Percentiles rank a stretch among this genome's conserved stretches.
These are phyloP conservation scores for Solanum arcanum DNA, from an alignment of 257 asterid species.

Conservation along the genomic window DNA sequence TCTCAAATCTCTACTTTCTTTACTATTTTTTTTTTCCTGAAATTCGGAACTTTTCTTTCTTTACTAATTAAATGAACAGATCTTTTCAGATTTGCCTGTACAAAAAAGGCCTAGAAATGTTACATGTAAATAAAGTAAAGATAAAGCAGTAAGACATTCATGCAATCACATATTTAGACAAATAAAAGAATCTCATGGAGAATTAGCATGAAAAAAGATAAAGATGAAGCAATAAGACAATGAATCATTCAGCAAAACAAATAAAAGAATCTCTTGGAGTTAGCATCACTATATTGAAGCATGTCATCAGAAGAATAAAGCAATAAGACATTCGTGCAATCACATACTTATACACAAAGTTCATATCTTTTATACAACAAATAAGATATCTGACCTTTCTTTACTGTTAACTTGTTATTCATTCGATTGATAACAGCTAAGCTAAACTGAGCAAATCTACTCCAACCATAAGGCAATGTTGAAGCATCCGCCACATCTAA, in stretches of 20 bases:
- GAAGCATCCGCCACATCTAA: slow-evolving; percentile 74
- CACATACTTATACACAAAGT: neutral
- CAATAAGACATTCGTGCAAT: neutral
- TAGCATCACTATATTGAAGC: neutral
- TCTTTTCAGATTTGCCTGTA: neutral
- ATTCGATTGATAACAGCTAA: slow-evolving; percentile 57
- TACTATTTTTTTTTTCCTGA: neutral
- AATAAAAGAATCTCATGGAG: neutral
- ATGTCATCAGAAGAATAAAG: neutral
- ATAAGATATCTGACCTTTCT: slow-evolving; percentile 36
- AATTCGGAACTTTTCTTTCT: neutral
- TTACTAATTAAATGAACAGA: neutral
- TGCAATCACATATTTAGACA: neutral
- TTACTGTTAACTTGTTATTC: slow-evolving; percentile 52
- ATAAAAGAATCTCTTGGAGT: neutral
- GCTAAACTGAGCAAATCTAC: slow-evolving; percentile 79
- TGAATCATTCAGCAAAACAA: neutral
- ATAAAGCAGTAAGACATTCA: neutral
- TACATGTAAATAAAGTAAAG: neutral
- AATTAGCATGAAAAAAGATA: neutral
- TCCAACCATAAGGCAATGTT: slow-evolving; percentile 74
- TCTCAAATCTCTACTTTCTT: neutral
- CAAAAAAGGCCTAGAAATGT: neutral
- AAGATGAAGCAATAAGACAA: neutral
- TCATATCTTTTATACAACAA: neutral